Evolutionary conservation across 331 rosid species (phyloP), one percentile per base, ranked within the genome.

Genomic region (Quercus tomentella): DNA sequence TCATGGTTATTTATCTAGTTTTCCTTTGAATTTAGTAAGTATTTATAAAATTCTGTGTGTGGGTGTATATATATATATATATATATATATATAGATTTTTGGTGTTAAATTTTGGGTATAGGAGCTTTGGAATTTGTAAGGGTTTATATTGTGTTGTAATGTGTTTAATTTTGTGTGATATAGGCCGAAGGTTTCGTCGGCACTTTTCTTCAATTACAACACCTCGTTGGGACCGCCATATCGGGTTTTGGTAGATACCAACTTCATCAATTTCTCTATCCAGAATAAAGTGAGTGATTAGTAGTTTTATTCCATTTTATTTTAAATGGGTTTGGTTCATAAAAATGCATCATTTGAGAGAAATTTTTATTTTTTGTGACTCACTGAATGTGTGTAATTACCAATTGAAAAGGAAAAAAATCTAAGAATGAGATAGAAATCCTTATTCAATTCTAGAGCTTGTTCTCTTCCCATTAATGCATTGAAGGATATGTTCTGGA

Each of bases 251-350:
- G 92, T 95, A 5, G 99, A 95, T 85, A 95, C 97, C 63, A 95
- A 91, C 85, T 95, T 93, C 87, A 93, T 95, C 90, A 95, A 91
- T 83, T 95, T 95, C 92, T 95, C 96, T 62, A 91, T 93, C 45
- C 94, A 93, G 86, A 95, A 93, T 81, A 95, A 91, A 79, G 99
- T 89, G 83, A 90, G 92, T 79, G 78, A 33, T 25, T 43, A 9
- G 21, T 65, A 30, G 23, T 54, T 55, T 51, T 26, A 41, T 41
- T 57, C 41, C 21, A 23, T 43, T 21, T 70, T 25, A 30, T 61
- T 26, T 12, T 16, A 30, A 4, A 35, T 35, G 52, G 51, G 23
- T 7, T 20, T 1, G 26, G 23, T n/a, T 35, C 8, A 18, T 18
- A 31, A 18, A 67, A 41, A 41, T 67, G 26, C 72, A 33, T 4